phyloP scores from a whole-genome alignment of 257 asterid genomes.

The Cordia subcordata region DNA sequence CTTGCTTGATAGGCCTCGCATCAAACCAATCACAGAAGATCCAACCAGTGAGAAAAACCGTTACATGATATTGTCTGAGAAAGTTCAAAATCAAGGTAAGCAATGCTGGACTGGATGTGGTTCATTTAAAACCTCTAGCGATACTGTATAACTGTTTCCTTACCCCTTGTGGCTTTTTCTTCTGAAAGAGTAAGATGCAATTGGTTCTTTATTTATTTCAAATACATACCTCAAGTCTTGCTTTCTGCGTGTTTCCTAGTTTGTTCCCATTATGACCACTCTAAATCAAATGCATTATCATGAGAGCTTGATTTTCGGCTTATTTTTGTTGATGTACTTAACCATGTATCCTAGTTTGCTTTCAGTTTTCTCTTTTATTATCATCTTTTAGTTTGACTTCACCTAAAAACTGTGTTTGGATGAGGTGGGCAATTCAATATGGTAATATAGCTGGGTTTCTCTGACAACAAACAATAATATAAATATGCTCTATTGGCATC shows the following conservation, averaged over 20 bases:
- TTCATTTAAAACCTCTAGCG: not conserved
- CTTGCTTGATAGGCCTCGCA: conserved; percentile 75
- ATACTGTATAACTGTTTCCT: not conserved
- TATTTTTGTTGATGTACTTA: not conserved
- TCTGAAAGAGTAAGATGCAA: no score
- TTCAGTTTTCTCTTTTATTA: no score
- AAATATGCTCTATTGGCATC: no score
- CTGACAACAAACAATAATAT: no score
- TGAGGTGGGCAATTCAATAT: no score
- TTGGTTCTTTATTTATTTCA: not conserved
- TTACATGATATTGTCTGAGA: conserved; percentile 68
- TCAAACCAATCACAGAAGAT: conserved; percentile 81
- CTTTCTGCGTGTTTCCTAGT: not conserved
- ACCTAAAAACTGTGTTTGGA: no score
- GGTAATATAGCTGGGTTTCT: no score
- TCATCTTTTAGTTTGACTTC: no score
- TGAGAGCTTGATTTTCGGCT: not conserved
- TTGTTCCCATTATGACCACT: not conserved
- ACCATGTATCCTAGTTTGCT: no score
- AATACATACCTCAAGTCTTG: not conserved
- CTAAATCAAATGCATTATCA: not conserved
- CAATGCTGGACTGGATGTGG: conserved; percentile 5
- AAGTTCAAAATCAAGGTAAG: conserved; percentile 52
- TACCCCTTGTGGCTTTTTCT: no score
- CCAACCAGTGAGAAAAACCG: conserved; percentile 66